Conservation (phyloP, 2,329 filamentous ascomycete genomes). For the Cadophora sp. region DNA sequence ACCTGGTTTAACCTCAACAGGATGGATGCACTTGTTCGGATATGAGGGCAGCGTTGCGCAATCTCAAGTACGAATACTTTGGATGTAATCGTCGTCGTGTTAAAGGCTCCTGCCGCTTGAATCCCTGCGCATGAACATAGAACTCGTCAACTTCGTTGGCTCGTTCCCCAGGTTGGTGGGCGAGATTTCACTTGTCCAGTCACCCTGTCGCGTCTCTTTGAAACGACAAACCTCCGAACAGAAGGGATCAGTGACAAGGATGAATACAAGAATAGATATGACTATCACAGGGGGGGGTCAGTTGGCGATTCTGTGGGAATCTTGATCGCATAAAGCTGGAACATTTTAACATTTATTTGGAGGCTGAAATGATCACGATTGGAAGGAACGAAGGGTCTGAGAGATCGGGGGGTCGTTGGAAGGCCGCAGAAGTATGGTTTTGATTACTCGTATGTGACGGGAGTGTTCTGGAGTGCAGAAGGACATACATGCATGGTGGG, state of each 20-base stretch:
- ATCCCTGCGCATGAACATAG: conserved; percentile 35
- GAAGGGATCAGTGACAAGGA: conserved; percentile 35
- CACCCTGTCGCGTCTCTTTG: conserved; percentile 37
- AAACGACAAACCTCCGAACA: conserved; percentile 40
- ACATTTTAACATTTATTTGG: conserved; percentile 23
- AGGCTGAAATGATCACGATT: conserved; percentile 23
- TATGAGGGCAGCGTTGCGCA: conserved; percentile 17
- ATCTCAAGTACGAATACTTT: conserved; percentile 23
- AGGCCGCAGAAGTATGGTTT: neutral
- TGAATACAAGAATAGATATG: conserved; percentile 32
- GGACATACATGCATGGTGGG: neutral
- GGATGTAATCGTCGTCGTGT: conserved; percentile 21
- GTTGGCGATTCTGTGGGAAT: conserved; percentile 13
- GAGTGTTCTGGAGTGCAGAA: neutral
- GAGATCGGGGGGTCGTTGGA: neutral
- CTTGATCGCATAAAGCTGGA: conserved; percentile 20
- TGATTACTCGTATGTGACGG: conserved; percentile 10
- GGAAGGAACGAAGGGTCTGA: neutral
- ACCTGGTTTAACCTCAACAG: conserved; percentile 23
- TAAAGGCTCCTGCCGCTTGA: conserved; percentile 27
- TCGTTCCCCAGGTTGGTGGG: conserved; percentile 7
- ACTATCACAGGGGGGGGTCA: conserved; percentile 20
- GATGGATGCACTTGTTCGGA: conserved; percentile 22
- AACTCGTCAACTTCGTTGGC: conserved; percentile 12
- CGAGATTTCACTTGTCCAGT: conserved; percentile 11